Evolutionary conservation across 768 basidiomycete species (phyloP).

Genomic region (Russula compacta): DNA sequence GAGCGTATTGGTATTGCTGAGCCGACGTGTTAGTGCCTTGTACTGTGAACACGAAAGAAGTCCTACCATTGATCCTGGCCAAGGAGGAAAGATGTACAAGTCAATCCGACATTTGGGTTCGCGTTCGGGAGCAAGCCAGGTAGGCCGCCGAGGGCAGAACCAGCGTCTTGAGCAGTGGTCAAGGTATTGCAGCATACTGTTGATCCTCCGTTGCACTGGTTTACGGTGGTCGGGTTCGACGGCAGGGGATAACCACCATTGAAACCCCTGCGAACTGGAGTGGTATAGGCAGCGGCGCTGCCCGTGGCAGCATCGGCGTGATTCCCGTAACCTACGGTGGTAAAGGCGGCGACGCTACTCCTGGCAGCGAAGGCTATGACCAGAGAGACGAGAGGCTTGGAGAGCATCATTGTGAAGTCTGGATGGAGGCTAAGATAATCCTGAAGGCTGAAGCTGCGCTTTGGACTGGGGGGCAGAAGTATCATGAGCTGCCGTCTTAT

Average conservation of each 20-base stretch:
- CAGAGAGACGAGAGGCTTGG: constrained; percentile 5
- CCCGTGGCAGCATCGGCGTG: not conserved
- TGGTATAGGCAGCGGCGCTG: not conserved
- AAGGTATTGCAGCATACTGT: not conserved
- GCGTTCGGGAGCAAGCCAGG: not conserved
- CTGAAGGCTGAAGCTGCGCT: not conserved
- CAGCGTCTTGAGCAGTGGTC: not conserved
- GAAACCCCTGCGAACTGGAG: not conserved
- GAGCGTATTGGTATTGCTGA: not conserved
- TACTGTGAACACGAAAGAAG: not conserved
- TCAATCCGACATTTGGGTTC: not conserved
- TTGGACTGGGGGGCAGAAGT: not conserved
- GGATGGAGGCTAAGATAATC: not conserved
- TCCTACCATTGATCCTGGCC: not conserved
- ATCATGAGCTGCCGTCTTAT: not conserved
- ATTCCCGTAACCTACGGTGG: too few species aligned
- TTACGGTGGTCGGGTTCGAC: not conserved
- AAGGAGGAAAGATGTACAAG: not conserved
- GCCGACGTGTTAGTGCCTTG: not conserved
- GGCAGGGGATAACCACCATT: not conserved
- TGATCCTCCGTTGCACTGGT: not conserved
- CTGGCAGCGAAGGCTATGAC: not conserved
- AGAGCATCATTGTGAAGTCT: not conserved
- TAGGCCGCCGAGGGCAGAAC: accelerated
- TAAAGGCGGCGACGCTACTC: not conserved